phyloP scores from a whole-genome alignment of 192 early-diverging fungal genomes.

The Cetraspora pellucida region DNA sequence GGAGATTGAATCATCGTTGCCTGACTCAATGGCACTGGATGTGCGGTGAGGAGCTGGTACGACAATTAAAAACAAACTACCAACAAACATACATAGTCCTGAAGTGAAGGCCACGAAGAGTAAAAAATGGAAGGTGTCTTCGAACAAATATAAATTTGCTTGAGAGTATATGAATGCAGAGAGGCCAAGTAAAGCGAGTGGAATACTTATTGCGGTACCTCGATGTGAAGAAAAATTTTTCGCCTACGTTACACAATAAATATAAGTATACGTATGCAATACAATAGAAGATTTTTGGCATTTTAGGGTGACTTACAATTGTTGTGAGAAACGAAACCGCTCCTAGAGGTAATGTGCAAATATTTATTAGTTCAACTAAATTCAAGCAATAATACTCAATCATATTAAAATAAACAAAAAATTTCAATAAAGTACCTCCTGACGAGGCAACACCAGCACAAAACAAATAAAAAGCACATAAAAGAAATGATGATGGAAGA shows the following conservation, averaged over 20 bases:
- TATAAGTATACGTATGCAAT: background rate
- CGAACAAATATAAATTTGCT: constrained; percentile 56
- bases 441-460: background rate
- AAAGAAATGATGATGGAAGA: background rate
- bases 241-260: background rate
- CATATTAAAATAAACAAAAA: background rate
- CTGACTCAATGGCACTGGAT: background rate
- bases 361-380: background rate
- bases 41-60: background rate
- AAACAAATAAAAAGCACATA: background rate
- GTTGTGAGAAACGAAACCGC: too few species aligned
- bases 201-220: constrained; percentile 60
- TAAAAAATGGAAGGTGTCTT: constrained; percentile 55
- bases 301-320: too few species aligned
- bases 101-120: constrained; percentile 55
- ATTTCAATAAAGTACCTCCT: background rate
- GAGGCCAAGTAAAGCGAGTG: constrained; percentile 61
- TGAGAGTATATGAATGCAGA: constrained; percentile 68
- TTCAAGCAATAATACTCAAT: background rate
- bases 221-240: constrained; percentile 37
- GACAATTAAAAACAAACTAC: constrained; percentile 27
- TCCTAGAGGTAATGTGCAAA: too few species aligned
- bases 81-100: constrained; percentile 47
- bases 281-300: background rate
- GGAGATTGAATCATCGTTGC: background rate